Conservation (phyloP, 2,329 filamentous ascomycete species). For the Seiridium cupressi region DNA sequence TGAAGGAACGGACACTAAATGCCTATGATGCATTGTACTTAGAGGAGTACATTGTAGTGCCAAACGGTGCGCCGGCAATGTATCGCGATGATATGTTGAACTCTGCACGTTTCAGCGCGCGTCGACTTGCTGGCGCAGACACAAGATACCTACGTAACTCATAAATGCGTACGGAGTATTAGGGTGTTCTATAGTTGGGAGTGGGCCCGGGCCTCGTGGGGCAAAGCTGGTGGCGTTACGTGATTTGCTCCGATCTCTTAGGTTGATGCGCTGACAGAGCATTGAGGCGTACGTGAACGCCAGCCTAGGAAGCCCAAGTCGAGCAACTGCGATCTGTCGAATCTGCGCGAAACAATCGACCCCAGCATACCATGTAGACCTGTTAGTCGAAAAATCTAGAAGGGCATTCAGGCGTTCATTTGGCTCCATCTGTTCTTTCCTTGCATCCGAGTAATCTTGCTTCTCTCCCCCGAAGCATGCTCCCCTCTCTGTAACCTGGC, state of each 20-base stretch:
- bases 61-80: too few relatives aligned
- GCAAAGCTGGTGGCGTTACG: neutral
- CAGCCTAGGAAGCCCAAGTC: too few relatives aligned
- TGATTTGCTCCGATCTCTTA: neutral
- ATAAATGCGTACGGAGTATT: too few relatives aligned
- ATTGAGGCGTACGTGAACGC: neutral
- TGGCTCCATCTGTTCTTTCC: neutral
- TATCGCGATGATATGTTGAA: too few relatives aligned
- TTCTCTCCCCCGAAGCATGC: too few relatives aligned
- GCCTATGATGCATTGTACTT: neutral
- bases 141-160: too few relatives aligned
- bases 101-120: too few relatives aligned
- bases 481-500: too few relatives aligned
- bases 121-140: too few relatives aligned
- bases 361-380: neutral
- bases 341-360: neutral
- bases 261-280: constrained; percentile 5
- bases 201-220: neutral
- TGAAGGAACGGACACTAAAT: neutral
- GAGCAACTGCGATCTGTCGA: constrained; percentile 3
- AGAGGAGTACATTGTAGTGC: too few relatives aligned
- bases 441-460: neutral
- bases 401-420: neutral
- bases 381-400: neutral
- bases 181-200: neutral